Percentiles rank a stretch among this genome's conserved stretches.
These are phyloP conservation scores for Leccinellum rugosiceps DNA, from an alignment of 768 basidiomycete species.

Conservation along the genomic window DNA sequence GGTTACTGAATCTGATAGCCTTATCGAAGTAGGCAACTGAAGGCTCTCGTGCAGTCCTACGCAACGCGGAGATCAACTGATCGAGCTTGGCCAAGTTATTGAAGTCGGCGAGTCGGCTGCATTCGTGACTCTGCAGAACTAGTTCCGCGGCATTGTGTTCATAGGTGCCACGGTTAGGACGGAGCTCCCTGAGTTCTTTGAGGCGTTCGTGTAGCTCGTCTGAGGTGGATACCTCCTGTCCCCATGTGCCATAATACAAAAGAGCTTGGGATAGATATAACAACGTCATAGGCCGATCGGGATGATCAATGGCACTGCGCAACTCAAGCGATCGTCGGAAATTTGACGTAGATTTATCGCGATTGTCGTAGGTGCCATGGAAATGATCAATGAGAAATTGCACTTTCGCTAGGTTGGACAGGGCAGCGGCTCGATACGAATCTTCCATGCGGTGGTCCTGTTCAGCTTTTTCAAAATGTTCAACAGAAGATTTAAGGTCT, in stretches of 20 bases:
- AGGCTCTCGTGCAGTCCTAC: background rate
- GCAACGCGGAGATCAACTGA: background rate
- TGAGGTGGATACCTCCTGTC: background rate
- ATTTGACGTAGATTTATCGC: background rate
- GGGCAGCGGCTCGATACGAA: conserved; percentile 4
- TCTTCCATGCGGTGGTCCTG: background rate
- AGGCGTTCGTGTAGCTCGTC: background rate
- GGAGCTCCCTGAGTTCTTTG: background rate
- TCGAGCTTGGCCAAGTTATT: background rate
- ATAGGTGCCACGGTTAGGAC: background rate
- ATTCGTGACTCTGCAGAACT: background rate
- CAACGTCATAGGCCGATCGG: conserved; percentile 6
- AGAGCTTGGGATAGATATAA: conserved; percentile 8
- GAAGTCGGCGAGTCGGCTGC: background rate
- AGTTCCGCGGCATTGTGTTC: background rate
- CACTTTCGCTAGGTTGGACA: conserved; percentile 15
- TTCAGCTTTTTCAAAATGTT: conserved; percentile 3
- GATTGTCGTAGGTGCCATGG: background rate
- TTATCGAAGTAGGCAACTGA: background rate
- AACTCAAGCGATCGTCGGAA: conserved; percentile 8
- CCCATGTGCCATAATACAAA: background rate
- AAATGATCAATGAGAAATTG: background rate
- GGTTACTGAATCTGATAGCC: background rate
- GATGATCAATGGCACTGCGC: background rate
- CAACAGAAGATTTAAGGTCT: background rate